A percentile compares a stretch with the other conserved stretches of the same genome.
Evolutionary conservation across 305 asterid species (phyloP).

Genomic region (Fraxinus ornus): DNA sequence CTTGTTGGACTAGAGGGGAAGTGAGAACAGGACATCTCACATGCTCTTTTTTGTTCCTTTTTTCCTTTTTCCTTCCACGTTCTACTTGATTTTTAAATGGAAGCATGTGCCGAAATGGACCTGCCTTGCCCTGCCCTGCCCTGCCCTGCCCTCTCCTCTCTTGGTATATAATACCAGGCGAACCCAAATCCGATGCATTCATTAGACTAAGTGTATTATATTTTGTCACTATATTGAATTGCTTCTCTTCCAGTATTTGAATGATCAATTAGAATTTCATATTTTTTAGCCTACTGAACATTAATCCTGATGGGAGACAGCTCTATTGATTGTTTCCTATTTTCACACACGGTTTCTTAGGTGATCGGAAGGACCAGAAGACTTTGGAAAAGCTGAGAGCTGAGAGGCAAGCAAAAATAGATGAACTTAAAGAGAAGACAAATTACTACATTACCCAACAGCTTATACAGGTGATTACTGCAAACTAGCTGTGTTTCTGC

Average conservation of each 20-base stretch:
- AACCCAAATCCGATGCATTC: background rate
- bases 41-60: background rate
- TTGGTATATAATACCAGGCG: background rate
- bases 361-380: slow-evolving; percentile 72
- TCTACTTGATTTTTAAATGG: background rate
- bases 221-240: background rate
- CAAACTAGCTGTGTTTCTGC: slow-evolving; percentile 9
- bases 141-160: background rate
- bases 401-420: slow-evolving; percentile 83
- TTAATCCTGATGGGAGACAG: background rate
- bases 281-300: background rate
- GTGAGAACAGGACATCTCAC: background rate
- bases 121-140: background rate
- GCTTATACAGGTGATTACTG: slow-evolving; percentile 71
- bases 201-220: background rate
- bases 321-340: background rate
- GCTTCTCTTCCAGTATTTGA: background rate
- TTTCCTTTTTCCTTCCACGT: background rate
- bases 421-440: slow-evolving; percentile 90
- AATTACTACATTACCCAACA: slow-evolving; percentile 84
- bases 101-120: background rate
- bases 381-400: slow-evolving; percentile 72
- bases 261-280: background rate
- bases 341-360: slow-evolving; percentile 32
- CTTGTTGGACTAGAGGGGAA: background rate